Evolutionary conservation across 1,139 yeast species (phyloP).

Genomic region (Eremothecium gossypii): DNA sequence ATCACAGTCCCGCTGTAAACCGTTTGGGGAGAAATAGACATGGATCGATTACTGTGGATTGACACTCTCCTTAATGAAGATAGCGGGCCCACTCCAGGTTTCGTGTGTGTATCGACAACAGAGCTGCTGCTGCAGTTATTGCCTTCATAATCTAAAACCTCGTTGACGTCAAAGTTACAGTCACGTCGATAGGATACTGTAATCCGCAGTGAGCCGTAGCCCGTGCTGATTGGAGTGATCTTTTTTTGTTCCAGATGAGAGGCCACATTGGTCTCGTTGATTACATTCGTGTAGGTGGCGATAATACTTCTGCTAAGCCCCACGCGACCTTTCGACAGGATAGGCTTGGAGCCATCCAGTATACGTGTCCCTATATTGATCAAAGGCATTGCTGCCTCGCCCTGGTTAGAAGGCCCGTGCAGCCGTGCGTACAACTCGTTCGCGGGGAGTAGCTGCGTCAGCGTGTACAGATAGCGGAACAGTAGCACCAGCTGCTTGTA

Average conservation of each 20-base stretch:
- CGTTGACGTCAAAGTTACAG: slow-evolving; percentile 56
- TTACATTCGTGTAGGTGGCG: slow-evolving; percentile 34
- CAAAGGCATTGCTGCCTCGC: slow-evolving; percentile 6
- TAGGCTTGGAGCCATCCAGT: slow-evolving; percentile 68
- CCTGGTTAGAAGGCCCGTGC: slow-evolving; percentile 28
- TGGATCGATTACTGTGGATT: slow-evolving; percentile 13
- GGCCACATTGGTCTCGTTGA: slow-evolving; percentile 32
- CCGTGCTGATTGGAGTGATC: slow-evolving; percentile 63
- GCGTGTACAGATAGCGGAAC: slow-evolving; percentile 65
- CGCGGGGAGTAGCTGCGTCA: slow-evolving; percentile 62
- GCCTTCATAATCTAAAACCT: slow-evolving; percentile 29
- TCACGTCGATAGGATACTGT: slow-evolving; percentile 75
- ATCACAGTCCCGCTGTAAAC: slow-evolving; percentile 13
- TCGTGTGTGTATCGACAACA: slow-evolving; percentile 6
- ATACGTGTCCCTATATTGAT: slow-evolving; percentile 47
- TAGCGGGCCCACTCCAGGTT: slow-evolving; percentile 2
- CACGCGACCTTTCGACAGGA: slow-evolving; percentile 71
- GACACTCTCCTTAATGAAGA: slow-evolving; percentile 10
- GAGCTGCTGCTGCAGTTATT: slow-evolving; percentile 1
- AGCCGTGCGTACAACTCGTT: slow-evolving; percentile 43
- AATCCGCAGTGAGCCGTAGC: slow-evolving; percentile 61
- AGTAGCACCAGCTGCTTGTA: slow-evolving; percentile 52
- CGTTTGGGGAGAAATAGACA: slow-evolving; percentile 26
- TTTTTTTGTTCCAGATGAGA: slow-evolving; percentile 51
- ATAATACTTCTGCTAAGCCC: slow-evolving; percentile 68